phyloP scores from a whole-genome alignment of 2,329 filamentous ascomycete genomes.

The Didymosphaeria variabile region DNA sequence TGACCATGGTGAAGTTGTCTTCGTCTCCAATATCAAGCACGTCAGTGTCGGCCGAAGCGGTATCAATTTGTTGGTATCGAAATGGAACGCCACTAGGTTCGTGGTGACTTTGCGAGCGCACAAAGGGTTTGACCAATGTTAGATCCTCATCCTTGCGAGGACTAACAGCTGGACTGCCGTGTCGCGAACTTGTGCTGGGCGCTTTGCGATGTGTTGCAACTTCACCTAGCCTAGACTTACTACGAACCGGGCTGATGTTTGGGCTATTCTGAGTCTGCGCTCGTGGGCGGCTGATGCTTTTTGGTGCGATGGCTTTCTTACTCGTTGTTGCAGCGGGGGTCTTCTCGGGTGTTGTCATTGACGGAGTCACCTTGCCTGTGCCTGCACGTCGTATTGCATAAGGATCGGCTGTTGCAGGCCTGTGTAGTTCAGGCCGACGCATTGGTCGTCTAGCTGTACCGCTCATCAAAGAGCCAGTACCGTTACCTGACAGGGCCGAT shows the following conservation, averaged over 20 bases:
- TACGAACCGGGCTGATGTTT: constrained; percentile 45
- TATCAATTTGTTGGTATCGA: constrained; percentile 49
- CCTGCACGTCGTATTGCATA: constrained; percentile 53
- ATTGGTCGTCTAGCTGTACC: constrained; percentile 65
- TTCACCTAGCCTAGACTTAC: constrained; percentile 48
- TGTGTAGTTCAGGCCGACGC: constrained; percentile 55
- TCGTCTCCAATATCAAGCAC: constrained; percentile 51
- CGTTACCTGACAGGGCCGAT: constrained; percentile 40
- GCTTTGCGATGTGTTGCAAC: constrained; percentile 40
- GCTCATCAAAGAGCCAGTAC: constrained; percentile 61
- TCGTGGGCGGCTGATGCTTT: constrained; percentile 41
- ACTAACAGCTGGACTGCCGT: constrained; percentile 44
- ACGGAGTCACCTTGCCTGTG: constrained; percentile 55
- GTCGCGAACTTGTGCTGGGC: constrained; percentile 37
- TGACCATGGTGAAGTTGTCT: constrained; percentile 62
- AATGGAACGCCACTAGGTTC: constrained; percentile 41
- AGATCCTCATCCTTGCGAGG: constrained; percentile 57
- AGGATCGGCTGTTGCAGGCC: constrained; percentile 65
- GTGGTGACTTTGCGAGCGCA: constrained; percentile 45
- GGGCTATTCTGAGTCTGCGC: constrained; percentile 47
- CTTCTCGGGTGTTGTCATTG: constrained; percentile 57
- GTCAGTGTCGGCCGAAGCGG: constrained; percentile 52
- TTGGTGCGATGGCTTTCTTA: constrained; percentile 48
- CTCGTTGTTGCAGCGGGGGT: constrained; percentile 51
- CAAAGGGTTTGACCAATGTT: constrained; percentile 57